Evolutionary conservation across 2,329 filamentous ascomycete species (phyloP).

Genomic region (Fusarium drepaniforme): DNA sequence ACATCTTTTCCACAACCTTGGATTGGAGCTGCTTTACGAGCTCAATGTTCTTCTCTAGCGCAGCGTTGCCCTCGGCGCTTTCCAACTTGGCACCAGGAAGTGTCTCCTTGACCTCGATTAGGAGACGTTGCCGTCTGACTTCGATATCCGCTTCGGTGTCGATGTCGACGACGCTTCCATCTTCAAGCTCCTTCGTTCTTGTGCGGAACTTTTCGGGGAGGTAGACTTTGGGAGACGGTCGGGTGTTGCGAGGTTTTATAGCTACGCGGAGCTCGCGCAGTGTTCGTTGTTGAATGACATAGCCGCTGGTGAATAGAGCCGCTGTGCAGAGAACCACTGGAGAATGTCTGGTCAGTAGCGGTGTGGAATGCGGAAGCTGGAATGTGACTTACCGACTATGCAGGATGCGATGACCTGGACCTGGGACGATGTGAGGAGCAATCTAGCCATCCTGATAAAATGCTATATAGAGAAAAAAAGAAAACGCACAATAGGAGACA

Average conservation of each 20-base stretch:
- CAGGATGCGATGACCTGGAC: constrained; percentile 77
- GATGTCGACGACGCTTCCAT: constrained; percentile 58
- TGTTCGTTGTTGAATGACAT: constrained; percentile 88
- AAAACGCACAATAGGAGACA: background rate
- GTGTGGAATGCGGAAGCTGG: constrained; percentile 33
- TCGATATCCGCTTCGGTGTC: constrained; percentile 51
- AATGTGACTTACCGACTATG: constrained; percentile 66
- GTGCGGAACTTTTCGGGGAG: constrained; percentile 64
- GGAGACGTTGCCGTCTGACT: constrained; percentile 41
- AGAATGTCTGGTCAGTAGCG: constrained; percentile 12
- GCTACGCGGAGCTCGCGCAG: constrained; percentile 81
- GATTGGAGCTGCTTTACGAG: constrained; percentile 49
- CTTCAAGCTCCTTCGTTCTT: constrained; percentile 59
- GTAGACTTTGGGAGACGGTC: constrained; percentile 60
- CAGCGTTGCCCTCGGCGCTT: constrained; percentile 28
- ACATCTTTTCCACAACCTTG: constrained; percentile 49
- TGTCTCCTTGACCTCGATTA: constrained; percentile 53
- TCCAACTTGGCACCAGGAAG: constrained; percentile 36
- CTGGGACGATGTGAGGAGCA: constrained; percentile 77
- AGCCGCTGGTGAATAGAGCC: constrained; percentile 89
- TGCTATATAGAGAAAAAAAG: background rate
- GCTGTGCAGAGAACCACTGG: constrained; percentile 82
- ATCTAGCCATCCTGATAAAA: constrained; percentile 47
- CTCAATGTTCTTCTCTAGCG: constrained; percentile 44
- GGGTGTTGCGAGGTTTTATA: constrained; percentile 64